Percentiles rank a stretch among this genome's conserved stretches.
These are phyloP conservation scores for Xylariaceae sp. DNA, from an alignment of 2,329 filamentous ascomycete genomes.

Conservation along the genomic window DNA sequence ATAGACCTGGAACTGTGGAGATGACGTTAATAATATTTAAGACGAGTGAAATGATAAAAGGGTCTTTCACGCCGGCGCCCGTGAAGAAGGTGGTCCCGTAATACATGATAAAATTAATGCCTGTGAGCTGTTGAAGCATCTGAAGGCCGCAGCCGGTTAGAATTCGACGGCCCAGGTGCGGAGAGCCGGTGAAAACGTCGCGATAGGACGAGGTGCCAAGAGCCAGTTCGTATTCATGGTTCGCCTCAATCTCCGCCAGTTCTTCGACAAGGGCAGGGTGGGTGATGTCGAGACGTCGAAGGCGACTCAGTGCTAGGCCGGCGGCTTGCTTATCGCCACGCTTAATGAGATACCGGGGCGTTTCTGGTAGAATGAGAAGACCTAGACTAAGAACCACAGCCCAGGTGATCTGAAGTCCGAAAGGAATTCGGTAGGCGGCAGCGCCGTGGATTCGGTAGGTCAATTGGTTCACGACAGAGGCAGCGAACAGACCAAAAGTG, in stretches of 20 bases:
- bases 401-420: slow-evolving; percentile 71
- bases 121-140: slow-evolving; percentile 74
- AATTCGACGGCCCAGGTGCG: slow-evolving; percentile 64
- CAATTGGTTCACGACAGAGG: slow-evolving; percentile 65
- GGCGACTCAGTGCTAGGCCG: slow-evolving; percentile 63
- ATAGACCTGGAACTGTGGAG: slow-evolving; percentile 69
- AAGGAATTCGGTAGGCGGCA: slow-evolving; percentile 70
- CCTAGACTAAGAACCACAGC: slow-evolving; percentile 65
- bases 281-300: slow-evolving; percentile 72
- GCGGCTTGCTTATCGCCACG: slow-evolving; percentile 61
- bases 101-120: slow-evolving; percentile 74
- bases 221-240: slow-evolving; percentile 69
- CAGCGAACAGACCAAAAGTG: slow-evolving; percentile 64
- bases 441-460: slow-evolving; percentile 56
- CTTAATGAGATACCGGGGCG: slow-evolving; percentile 76
- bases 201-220: slow-evolving; percentile 58
- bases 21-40: slow-evolving; percentile 73
- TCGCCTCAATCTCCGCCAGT: slow-evolving; percentile 69
- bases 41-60: slow-evolving; percentile 69
- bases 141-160: slow-evolving; percentile 71
- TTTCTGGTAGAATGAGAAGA: slow-evolving; percentile 69
- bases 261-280: slow-evolving; percentile 71
- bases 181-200: slow-evolving; percentile 57
- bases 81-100: slow-evolving; percentile 71
- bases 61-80: slow-evolving; percentile 54